Percentiles rank a stretch among this genome's conserved stretches.
phyloP scores from a whole-genome alignment of 257 asterid species.

The Fraxinus pennsylvanica region DNA sequence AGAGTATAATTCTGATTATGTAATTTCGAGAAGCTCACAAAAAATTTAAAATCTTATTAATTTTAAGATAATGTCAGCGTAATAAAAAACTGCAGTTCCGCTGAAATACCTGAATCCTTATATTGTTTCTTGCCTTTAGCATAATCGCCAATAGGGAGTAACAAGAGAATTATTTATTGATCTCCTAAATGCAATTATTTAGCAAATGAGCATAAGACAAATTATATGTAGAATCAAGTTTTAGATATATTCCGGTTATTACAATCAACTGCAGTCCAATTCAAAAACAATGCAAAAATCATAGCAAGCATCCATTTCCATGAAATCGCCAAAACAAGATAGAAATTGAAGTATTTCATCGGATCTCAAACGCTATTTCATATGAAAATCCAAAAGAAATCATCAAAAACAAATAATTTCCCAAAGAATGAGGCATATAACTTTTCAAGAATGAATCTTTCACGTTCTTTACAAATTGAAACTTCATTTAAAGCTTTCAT shows the following conservation, averaged over 20 bases:
- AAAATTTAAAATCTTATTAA: background rate
- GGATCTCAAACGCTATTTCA: background rate
- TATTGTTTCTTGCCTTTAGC: background rate
- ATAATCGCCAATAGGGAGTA: background rate
- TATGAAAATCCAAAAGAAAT: background rate
- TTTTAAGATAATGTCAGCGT: background rate
- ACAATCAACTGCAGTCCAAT: too few species aligned
- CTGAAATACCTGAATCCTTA: background rate
- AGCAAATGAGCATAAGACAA: background rate
- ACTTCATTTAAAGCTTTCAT: conserved; percentile 13
- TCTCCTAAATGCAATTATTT: background rate
- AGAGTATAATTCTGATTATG: background rate
- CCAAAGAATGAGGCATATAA: background rate
- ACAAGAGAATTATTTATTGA: background rate
- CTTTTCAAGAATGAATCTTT: too few species aligned
- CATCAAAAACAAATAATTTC: background rate
- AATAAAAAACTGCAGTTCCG: background rate
- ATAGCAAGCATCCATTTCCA: background rate
- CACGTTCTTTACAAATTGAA: too few species aligned
- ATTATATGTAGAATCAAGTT: background rate
- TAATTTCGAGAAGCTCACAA: background rate
- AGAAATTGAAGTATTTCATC: background rate
- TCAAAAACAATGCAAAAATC: background rate
- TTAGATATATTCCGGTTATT: background rate
- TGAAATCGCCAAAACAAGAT: background rate